phyloP scores from a whole-genome alignment of 352 stramenopile genomes.

The Globisporangium nunn region DNA sequence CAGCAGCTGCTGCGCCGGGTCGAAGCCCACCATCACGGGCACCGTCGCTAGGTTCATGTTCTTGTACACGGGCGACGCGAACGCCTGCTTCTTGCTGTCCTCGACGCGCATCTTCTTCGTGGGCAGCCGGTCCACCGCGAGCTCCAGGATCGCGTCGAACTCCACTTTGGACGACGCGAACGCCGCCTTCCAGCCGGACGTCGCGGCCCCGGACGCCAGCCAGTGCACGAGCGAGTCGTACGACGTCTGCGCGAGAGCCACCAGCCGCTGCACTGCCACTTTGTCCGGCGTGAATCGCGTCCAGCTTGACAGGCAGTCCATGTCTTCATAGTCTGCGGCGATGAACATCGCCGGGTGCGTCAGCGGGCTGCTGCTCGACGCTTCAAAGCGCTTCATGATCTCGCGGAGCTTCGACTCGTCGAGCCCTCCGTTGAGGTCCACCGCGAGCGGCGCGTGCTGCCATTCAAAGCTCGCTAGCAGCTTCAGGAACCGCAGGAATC shows the following conservation, averaged over 20 bases:
- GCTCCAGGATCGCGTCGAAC: slow-evolving; percentile 56
- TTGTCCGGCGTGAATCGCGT: slow-evolving; percentile 57
- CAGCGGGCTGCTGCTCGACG: slow-evolving; percentile 40
- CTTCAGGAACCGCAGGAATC: slow-evolving; percentile 77
- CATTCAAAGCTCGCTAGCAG: slow-evolving; percentile 69
- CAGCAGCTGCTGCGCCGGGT: slow-evolving; percentile 65
- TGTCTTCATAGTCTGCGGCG: slow-evolving; percentile 69
- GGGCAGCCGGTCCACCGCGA: slow-evolving; percentile 46
- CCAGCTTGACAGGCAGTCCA: slow-evolving; percentile 79
- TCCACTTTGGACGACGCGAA: slow-evolving; percentile 47
- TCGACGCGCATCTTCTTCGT: slow-evolving; percentile 56
- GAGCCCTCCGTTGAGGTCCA: slow-evolving; percentile 59
- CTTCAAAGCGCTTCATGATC: slow-evolving; percentile 70
- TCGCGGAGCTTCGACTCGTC: slow-evolving; percentile 61
- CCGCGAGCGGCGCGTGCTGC: slow-evolving; percentile 60
- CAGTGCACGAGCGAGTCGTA: slow-evolving; percentile 51
- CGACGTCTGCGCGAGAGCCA: slow-evolving; percentile 49
- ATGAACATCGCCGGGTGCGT: slow-evolving; percentile 77
- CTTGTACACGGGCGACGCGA: slow-evolving; percentile 75
- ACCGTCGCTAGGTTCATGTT: slow-evolving; percentile 72
- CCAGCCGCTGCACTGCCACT: slow-evolving; percentile 58
- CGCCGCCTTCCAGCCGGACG: slow-evolving; percentile 53
- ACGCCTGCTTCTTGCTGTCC: slow-evolving; percentile 59
- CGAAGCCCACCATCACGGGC: slow-evolving; percentile 64
- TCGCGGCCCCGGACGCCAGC: slow-evolving; percentile 43